Evolutionary conservation across 179 eudicot species (phyloP), one percentile per base, ranked within the genome.

Genomic region (Dionaea muscipula): DNA sequence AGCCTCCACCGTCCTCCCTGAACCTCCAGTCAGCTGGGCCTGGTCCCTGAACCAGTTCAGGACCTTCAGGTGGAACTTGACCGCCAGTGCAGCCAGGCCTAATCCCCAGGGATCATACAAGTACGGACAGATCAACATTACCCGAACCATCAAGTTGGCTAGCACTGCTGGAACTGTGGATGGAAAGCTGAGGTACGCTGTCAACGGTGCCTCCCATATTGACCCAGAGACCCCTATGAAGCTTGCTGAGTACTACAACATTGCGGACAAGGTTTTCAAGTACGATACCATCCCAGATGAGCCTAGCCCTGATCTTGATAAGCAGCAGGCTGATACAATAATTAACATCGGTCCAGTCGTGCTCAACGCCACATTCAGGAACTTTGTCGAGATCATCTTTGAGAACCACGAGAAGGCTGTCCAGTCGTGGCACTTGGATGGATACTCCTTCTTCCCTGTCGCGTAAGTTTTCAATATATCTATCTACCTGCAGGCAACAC

Each of bases 71-170:
- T 79, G 84, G 84, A 72, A 79, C 68, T 66, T 79, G 44, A 79
- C 78, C 0, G 78, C 84, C 12, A 75, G 81, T 26, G 84, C 81
- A n/a, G 83, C 87, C 35, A 66, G 87, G 51, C 87, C 87, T 7
- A 81, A 81, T 57, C 87, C 87, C 18, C 87, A 81, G 51, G 87
- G 87, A 0, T 78, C 87, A 2, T 81, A 75, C 75, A 81, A 75
- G 56, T 81, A 81, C 8, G 87, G 87, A 0, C 53, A 78, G 19
- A 81, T 81, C 62, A 73, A 73, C 74, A 75, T 81, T 24, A 68
- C 81, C 15, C 65, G 87, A 1, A 81, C 87, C 50, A 72, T 81
- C 47, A 75, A 64, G 66, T 19, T 81, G 23, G 77, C 49, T 17
- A 73, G 57, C 57, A 59, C 79, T 0, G 68, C 59, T 6, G 77